phyloP scores from a whole-genome alignment of 164 flowering plant species.

The Aristolochia contorta region DNA sequence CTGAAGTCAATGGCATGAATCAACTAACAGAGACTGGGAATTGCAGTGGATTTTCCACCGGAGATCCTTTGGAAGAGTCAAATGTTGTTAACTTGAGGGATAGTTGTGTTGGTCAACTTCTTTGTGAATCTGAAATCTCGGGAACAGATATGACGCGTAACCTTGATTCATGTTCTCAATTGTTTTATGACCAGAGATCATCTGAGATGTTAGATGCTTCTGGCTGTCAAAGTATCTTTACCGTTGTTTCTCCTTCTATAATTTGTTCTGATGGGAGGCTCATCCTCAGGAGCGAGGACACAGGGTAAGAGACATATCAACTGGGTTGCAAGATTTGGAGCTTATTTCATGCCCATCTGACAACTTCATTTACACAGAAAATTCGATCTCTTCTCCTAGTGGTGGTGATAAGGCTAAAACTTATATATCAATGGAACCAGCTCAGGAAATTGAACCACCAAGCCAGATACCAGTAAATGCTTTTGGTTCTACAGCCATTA shows the following conservation, averaged over 20 bases:
- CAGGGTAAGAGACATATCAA: slow-evolving; percentile 15
- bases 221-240: slow-evolving; percentile 18
- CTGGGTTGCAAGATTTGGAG: slow-evolving; percentile 25
- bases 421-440: slow-evolving; percentile 21
- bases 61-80: slow-evolving; percentile 16
- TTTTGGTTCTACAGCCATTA: slow-evolving; percentile 20
- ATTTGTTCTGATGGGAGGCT: slow-evolving; percentile 16
- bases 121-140: slow-evolving; percentile 20
- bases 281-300: slow-evolving; percentile 15
- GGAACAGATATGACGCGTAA: slow-evolving; percentile 18
- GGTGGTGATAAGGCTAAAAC: slow-evolving; percentile 18
- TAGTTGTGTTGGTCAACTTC: slow-evolving; percentile 19
- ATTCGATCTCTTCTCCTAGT: slow-evolving; percentile 20
- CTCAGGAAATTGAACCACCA: slow-evolving; percentile 21
- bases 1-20: slow-evolving; percentile 30
- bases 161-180: slow-evolving; percentile 16
- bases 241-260: slow-evolving; percentile 10
- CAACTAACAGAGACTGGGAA: slow-evolving; percentile 24
- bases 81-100: slow-evolving; percentile 13
- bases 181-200: slow-evolving; percentile 18
- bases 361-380: slow-evolving; percentile 29
- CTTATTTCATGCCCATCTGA: slow-evolving; percentile 20
- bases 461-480: slow-evolving; percentile 32
- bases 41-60: slow-evolving; percentile 21
- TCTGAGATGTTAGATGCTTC: slow-evolving; percentile 24